Evolutionary conservation across 2,329 filamentous ascomycete species (phyloP).

Genomic region (Rutstroemia sp.): DNA sequence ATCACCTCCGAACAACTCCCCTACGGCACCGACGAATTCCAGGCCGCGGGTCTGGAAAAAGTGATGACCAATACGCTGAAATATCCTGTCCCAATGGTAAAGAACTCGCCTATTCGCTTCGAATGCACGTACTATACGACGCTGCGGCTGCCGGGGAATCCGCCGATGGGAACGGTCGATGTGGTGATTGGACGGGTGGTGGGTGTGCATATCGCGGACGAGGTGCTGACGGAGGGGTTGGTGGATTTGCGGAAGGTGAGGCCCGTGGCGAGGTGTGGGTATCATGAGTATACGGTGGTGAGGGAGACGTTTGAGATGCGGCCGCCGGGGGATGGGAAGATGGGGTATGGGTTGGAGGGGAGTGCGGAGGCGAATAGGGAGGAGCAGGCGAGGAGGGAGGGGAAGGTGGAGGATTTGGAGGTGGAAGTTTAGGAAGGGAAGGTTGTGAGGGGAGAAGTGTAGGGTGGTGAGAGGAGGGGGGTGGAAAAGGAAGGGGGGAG

Average conservation of each 20-base stretch:
- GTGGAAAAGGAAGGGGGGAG: too few relatives aligned
- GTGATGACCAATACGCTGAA: conserved; percentile 33
- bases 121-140: conserved; percentile 51
- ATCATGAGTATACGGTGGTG: conserved; percentile 51
- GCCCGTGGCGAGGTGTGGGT: conserved; percentile 54
- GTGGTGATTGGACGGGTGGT: conserved; percentile 48
- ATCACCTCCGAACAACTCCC: conserved; percentile 43
- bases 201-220: conserved; percentile 48
- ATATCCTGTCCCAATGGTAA: conserved; percentile 43
- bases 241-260: conserved; percentile 48
- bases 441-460: too few relatives aligned
- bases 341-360: conserved; percentile 34
- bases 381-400: neutral
- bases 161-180: conserved; percentile 50
- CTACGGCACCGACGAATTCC: conserved; percentile 47
- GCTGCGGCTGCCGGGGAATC: conserved; percentile 45
- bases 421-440: too few relatives aligned
- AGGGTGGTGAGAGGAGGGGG: too few relatives aligned
- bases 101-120: conserved; percentile 47
- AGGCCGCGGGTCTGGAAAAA: conserved; percentile 41
- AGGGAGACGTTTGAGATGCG: conserved; percentile 52
- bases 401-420: too few relatives aligned
- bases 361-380: conserved; percentile 16
- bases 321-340: conserved; percentile 34
- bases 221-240: conserved; percentile 45